Base-by-base conservation (phyloP, 352 stramenopile species). In the Pythium pyrilobum region DNA sequence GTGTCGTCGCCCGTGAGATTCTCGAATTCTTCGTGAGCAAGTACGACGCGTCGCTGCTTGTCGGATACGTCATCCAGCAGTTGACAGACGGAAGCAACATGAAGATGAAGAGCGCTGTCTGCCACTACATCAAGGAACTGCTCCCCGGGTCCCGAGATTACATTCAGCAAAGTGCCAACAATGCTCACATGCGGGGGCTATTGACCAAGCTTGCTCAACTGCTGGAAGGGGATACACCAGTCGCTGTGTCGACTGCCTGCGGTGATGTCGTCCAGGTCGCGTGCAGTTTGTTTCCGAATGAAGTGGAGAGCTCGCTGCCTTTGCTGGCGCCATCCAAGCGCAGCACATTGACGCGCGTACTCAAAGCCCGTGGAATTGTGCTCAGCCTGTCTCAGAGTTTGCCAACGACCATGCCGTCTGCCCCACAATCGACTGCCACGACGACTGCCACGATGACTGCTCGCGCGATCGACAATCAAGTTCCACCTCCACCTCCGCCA, bases 31-130 rank as follows among this genome's bases (percentile, higher is more conserved):
- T 91, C 11, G 59, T 70, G 2, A 54, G 59, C 12, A 66, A 55
- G n/a, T 62, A 87, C 34, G 83, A 91, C 32, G 62, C 67, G 10
- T 58, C 72, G 1, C 64, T 65, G 5, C 45, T 92, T 31, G 59
- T 79, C 27, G 61, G 54, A 5, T 62, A 77, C 27, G 56, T 86
- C 18, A 70, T 89, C 27, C 69, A 80, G 27, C 68, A 86, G 43
- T 53, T 94, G 11, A 73, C 71, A 11, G 79, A 94, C 40, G 81
- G 83, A 11, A 81, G 63, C 39, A 91, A 91, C 55, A 81, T 91
- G 71, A 92, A 91, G 48, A 71, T 89, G 38, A 89, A 87, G 40
- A 62, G 61, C 5, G 69, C 74, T 0, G 74, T 91, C 41, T 89
- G 78, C 55, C 58, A 82, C 28, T 94, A 85, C 34, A 42, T 94